Evolutionary conservation across 352 stramenopile genomes (phyloP).

Genomic region (Stephanocyclus meneghinianus): DNA sequence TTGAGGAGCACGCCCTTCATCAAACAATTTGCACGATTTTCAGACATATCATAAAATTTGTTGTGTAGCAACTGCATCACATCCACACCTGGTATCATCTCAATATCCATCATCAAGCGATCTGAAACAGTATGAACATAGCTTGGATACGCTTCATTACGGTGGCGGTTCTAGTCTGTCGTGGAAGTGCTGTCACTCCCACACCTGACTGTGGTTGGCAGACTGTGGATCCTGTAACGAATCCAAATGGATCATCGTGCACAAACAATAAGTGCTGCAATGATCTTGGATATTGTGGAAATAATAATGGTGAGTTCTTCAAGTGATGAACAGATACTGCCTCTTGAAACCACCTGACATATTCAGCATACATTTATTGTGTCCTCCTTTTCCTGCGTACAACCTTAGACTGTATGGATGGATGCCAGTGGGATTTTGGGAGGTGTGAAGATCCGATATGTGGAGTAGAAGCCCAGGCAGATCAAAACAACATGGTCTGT

Average conservation of each 20-base stretch:
- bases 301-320: not conserved
- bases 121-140: not conserved
- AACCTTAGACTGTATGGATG: not conserved
- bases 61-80: not conserved
- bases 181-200: not conserved
- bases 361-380: not conserved
- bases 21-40: too few relatives aligned
- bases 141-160: not conserved
- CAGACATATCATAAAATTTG: not conserved
- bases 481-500: not conserved
- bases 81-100: too few relatives aligned
- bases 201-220: not conserved
- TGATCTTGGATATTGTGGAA: not conserved
- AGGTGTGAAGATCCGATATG: not conserved
- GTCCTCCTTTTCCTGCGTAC: not conserved
- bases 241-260: not conserved
- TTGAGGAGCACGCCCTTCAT: too few relatives aligned
- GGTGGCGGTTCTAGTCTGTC: not conserved
- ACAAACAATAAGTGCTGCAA: not conserved
- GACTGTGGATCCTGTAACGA: not conserved
- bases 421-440: conserved; percentile 7
- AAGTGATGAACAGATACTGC: not conserved
- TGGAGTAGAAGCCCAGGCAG: not conserved
- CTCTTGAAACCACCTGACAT: not conserved
- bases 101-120: too few relatives aligned